Evolutionary conservation across 352 stramenopile genomes (phyloP).

Genomic region (Pythium biforme): DNA sequence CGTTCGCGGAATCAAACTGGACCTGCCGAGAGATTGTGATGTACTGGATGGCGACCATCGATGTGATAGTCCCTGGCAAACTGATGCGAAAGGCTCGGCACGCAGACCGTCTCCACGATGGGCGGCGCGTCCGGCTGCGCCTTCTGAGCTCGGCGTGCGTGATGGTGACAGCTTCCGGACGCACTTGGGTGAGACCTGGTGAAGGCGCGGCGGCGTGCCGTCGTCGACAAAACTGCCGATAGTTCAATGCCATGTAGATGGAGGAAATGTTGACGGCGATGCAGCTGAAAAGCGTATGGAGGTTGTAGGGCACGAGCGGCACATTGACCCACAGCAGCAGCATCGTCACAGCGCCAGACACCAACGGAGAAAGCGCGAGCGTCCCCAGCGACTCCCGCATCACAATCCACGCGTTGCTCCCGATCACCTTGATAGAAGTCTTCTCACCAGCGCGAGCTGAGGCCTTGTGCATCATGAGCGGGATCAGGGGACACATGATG

Average conservation of each 20-base stretch:
- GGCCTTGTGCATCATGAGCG: neutral
- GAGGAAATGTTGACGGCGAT: neutral
- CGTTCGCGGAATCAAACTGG: neutral
- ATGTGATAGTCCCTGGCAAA: neutral
- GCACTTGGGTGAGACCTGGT: neutral
- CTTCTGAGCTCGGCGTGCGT: neutral
- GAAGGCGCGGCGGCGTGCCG: too few relatives aligned
- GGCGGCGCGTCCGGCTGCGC: neutral
- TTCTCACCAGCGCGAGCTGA: too few relatives aligned
- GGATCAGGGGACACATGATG: neutral
- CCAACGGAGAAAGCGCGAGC: neutral
- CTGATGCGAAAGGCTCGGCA: neutral
- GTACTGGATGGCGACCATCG: constrained; percentile 8
- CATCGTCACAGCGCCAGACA: neutral
- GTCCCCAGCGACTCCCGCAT: neutral
- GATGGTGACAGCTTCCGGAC: neutral
- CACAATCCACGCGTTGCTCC: neutral
- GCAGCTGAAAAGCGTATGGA: neutral
- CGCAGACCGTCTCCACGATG: neutral
- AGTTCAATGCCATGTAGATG: neutral
- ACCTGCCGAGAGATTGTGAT: neutral
- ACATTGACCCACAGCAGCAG: neutral
- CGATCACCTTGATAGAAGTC: neutral
- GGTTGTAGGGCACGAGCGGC: neutral
- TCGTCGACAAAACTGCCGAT: neutral